Evolutionary conservation across 805 yeast species (phyloP).

Genomic region (Cyberlindnera galapagoensis): DNA sequence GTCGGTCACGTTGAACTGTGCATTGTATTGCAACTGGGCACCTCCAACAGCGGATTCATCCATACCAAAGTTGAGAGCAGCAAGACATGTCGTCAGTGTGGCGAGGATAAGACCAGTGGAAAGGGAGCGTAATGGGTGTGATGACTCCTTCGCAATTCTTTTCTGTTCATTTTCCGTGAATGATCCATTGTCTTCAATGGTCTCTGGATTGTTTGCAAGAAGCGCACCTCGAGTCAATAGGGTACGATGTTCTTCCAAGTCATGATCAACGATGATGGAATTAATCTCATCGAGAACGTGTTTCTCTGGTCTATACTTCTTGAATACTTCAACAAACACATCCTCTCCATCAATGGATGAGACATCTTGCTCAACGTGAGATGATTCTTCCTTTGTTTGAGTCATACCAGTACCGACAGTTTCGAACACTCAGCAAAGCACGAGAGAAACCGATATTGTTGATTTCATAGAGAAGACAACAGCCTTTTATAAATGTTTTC

Average conservation of each 20-base stretch:
- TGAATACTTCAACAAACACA: constrained; percentile 5
- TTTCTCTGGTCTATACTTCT: constrained; percentile 5
- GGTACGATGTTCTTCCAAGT: constrained; percentile 23
- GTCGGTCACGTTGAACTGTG: constrained; percentile 36
- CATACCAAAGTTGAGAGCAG: constrained; percentile 67
- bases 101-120: constrained; percentile 49
- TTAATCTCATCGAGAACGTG: constrained; percentile 5
- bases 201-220: constrained; percentile 43
- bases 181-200: constrained; percentile 29
- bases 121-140: constrained; percentile 42
- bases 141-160: constrained; percentile 36
- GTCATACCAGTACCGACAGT: too few relatives aligned
- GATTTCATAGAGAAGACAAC: too few relatives aligned
- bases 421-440: too few relatives aligned
- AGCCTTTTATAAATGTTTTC: too few relatives aligned
- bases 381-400: too few relatives aligned
- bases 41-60: constrained; percentile 69
- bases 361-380: too few relatives aligned
- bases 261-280: constrained; percentile 6
- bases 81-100: constrained; percentile 46
- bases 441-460: too few relatives aligned
- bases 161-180: constrained; percentile 28
- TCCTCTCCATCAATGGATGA: too few relatives aligned
- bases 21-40: constrained; percentile 50
- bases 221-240: constrained; percentile 48